Conservation (phyloP, 2,329 filamentous ascomycete genomes). For the Pseudocercospora fuligena region DNA sequence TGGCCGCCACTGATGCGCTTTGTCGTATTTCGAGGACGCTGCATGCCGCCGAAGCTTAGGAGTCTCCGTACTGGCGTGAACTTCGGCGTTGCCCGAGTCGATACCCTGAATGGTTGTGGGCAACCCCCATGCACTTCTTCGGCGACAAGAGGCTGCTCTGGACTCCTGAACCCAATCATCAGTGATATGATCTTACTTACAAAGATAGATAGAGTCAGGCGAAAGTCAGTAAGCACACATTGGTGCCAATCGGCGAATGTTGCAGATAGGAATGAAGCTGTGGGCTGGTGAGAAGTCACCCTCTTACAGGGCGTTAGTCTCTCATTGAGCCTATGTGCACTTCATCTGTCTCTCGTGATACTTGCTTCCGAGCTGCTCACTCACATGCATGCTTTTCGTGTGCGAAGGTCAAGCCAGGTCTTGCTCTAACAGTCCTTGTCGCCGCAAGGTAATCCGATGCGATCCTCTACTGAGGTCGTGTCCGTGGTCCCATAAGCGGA, state of each 20-base stretch:
- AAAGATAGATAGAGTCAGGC: background rate
- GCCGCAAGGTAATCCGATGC: conserved; percentile 4
- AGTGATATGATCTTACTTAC: background rate
- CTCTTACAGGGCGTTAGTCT: conserved; percentile 5
- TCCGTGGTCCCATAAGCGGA: background rate
- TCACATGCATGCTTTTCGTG: conserved; percentile 1
- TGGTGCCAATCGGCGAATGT: background rate
- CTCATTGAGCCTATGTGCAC: conserved; percentile 3
- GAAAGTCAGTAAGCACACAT: background rate
- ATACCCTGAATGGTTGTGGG: background rate
- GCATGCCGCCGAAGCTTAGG: background rate
- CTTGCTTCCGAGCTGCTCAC: conserved; percentile 1
- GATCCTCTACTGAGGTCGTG: background rate
- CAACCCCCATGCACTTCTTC: background rate
- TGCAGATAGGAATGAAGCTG: background rate
- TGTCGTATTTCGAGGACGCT: background rate
- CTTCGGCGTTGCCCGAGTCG: background rate
- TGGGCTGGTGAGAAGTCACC: background rate
- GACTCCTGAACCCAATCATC: background rate
- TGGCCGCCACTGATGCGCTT: background rate
- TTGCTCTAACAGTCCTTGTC: conserved; percentile 4
- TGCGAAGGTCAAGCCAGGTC: background rate
- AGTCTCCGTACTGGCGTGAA: background rate
- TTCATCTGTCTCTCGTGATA: background rate
- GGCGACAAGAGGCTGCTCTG: background rate